phyloP scores from a whole-genome alignment of 371 early-diverging fungal species.

The Mucor velutinosus region DNA sequence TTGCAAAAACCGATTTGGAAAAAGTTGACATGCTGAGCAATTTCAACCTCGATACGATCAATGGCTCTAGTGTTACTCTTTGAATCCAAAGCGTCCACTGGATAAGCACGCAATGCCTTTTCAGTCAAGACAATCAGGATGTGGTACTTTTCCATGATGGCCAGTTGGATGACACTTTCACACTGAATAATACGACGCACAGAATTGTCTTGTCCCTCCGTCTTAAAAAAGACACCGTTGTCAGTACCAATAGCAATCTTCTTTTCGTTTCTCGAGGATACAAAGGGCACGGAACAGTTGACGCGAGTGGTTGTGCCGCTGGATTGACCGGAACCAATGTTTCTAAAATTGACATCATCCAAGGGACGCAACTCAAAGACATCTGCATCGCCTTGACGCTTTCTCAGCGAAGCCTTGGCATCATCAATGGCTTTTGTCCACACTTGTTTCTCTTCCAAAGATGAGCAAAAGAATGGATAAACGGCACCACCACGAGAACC shows the following conservation, averaged over 20 bases:
- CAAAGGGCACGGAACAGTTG: constrained; percentile 73
- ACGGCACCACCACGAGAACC: constrained; percentile 42
- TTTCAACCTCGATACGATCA: constrained; percentile 53
- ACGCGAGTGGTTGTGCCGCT: constrained; percentile 52
- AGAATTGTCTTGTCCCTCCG: constrained; percentile 26
- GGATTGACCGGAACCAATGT: constrained; percentile 20
- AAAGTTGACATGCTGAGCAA: constrained; percentile 72
- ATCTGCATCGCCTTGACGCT: constrained; percentile 53
- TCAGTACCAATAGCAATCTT: constrained; percentile 86
- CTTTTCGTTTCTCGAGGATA: constrained; percentile 37
- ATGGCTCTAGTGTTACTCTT: constrained; percentile 41
- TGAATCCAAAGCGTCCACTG: constrained; percentile 57
- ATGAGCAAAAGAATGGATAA: constrained; percentile 49
- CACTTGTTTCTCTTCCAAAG: constrained; percentile 75
- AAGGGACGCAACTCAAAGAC: constrained; percentile 67
- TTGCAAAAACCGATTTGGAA: constrained; percentile 77
- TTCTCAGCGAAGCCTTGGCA: constrained; percentile 58
- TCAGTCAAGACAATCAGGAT: constrained; percentile 50
- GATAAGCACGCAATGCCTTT: constrained; percentile 66
- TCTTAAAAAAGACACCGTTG: constrained; percentile 70
- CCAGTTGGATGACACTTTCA: constrained; percentile 48
- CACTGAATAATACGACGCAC: constrained; percentile 41
- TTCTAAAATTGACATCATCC: constrained; percentile 46
- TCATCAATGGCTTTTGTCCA: constrained; percentile 88
- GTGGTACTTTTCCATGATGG: constrained; percentile 49